A percentile compares a stretch with the other conserved stretches of the same genome.
These are phyloP conservation scores for Tolypocladium tropicale DNA, from an alignment of 2,329 filamentous ascomycete genomes.

Conservation along the genomic window DNA sequence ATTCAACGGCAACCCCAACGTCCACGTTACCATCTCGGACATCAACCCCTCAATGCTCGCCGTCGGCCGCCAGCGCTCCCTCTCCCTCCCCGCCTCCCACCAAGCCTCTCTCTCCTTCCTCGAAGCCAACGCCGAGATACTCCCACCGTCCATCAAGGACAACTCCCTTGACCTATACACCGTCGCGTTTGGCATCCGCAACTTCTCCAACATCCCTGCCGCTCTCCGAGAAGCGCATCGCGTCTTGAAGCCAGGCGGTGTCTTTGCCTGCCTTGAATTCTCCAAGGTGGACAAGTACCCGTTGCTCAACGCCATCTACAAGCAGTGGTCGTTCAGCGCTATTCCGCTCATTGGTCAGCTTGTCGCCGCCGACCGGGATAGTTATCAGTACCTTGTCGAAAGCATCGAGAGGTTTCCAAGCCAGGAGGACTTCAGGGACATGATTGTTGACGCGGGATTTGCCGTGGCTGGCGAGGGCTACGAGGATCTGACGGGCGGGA, in stretches of 20 bases:
- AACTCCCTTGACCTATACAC: constrained; percentile 88
- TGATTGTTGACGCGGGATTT: constrained; percentile 82
- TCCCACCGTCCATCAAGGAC: constrained; percentile 52
- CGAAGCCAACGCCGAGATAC: constrained; percentile 79
- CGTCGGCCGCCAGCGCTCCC: constrained; percentile 73
- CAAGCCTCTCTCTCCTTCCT: constrained; percentile 61
- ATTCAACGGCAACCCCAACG: constrained; percentile 63
- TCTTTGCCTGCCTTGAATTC: constrained; percentile 96
- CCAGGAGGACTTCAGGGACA: constrained; percentile 72
- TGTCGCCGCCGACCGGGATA: constrained; percentile 86
- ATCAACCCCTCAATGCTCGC: constrained; percentile 94
- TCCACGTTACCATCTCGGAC: constrained; percentile 83
- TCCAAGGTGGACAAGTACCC: constrained; percentile 68
- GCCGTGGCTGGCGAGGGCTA: constrained; percentile 71
- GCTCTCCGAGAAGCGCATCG: constrained; percentile 77
- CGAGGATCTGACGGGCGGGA: constrained; percentile 84
- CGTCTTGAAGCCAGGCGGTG: constrained; percentile 84
- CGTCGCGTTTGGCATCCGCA: constrained; percentile 93
- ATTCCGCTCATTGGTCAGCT: constrained; percentile 94
- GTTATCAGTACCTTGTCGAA: constrained; percentile 97
- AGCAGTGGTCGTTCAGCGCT: constrained; percentile 88
- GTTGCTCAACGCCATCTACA: constrained; percentile 77
- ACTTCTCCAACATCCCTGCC: constrained; percentile 85
- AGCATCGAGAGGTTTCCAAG: constrained; percentile 90
- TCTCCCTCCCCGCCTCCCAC: constrained; percentile 42